A percentile compares a stretch with the other conserved stretches of the same genome.
phyloP scores from a whole-genome alignment of 2,329 filamentous ascomycete genomes.

The Alternaria angustiovoidea region DNA sequence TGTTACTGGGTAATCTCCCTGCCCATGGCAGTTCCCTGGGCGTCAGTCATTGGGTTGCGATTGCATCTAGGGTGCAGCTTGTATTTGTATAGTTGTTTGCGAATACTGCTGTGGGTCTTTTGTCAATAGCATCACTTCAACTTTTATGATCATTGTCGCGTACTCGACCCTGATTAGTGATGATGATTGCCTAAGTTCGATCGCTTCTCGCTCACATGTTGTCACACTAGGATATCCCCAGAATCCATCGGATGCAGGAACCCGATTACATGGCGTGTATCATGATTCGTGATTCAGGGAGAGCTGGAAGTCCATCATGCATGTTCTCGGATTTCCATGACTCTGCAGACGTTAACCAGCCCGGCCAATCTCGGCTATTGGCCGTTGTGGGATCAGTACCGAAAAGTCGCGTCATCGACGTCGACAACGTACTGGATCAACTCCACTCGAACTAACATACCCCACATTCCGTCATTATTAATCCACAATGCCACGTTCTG shows the following conservation, averaged over 20 bases:
- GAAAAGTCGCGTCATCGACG: conserved; percentile 4
- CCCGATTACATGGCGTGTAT: not conserved
- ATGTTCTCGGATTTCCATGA: not conserved
- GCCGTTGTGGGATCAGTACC: not conserved
- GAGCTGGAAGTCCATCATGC: not conserved
- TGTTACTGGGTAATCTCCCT: conserved; percentile 12
- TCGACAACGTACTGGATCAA: not conserved
- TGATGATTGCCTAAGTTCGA: not conserved
- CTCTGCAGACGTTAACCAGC: not conserved
- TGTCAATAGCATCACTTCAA: conserved; percentile 2
- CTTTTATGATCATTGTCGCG: not conserved
- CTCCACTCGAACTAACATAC: conserved; percentile 1
- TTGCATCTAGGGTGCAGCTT: not conserved
- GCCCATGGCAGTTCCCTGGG: conserved; percentile 16
- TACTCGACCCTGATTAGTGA: not conserved
- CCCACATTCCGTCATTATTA: not conserved
- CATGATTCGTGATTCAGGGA: not conserved
- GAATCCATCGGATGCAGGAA: not conserved
- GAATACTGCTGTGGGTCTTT: not conserved
- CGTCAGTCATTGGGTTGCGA: not conserved
- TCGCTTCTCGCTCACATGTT: no score
- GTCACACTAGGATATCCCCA: no score
- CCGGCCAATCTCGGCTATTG: conserved; percentile 2
- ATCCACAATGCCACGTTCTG: not conserved
- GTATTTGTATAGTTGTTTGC: not conserved